Percentiles rank a stretch among this genome's conserved stretches.
These are phyloP conservation scores for Globisporangium acanthophoron DNA, from an alignment of 352 stramenopile genomes.

Conservation along the genomic window DNA sequence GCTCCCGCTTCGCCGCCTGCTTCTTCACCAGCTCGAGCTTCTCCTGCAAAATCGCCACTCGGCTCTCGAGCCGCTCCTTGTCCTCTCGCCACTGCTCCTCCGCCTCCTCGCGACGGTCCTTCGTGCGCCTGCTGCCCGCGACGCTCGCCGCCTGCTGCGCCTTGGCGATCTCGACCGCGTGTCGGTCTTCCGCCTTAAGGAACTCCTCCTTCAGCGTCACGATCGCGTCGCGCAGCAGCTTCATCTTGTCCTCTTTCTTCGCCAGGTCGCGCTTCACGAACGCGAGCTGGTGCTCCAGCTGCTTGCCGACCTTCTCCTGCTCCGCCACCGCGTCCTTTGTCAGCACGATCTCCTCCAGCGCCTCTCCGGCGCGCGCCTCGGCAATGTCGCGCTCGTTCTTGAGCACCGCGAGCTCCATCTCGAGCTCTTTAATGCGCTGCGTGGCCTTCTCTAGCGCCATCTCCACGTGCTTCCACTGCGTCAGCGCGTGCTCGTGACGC, in stretches of 20 bases:
- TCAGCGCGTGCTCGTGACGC: conserved; percentile 51
- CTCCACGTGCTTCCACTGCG: conserved; percentile 75
- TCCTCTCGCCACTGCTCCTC: conserved; percentile 36
- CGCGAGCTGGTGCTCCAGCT: conserved; percentile 41
- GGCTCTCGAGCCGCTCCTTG: conserved; percentile 39
- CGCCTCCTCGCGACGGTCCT: conserved; percentile 20
- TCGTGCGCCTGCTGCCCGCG: conserved; percentile 10
- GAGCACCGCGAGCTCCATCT: conserved; percentile 44
- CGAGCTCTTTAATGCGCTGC: conserved; percentile 51
- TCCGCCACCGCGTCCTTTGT: conserved; percentile 35
- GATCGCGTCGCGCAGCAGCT: conserved; percentile 68
- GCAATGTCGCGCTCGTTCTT: conserved; percentile 62
- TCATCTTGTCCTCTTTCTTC: conserved; percentile 61
- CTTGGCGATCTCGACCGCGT: conserved; percentile 66
- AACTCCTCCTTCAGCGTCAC: conserved; percentile 89
- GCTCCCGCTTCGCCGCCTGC: conserved; percentile 11
- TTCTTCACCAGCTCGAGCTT: conserved; percentile 42
- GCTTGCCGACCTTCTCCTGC: conserved; percentile 29
- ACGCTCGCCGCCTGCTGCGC: conserved; percentile 37
- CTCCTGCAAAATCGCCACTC: conserved; percentile 62
- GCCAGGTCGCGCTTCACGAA: conserved; percentile 33
- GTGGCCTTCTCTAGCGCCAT: conserved; percentile 39
- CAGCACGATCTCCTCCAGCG: conserved; percentile 76
- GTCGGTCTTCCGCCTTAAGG: conserved; percentile 73
- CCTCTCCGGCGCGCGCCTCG: conserved; percentile 74